phyloP scores from a whole-genome alignment of 306 rosid species.

The Vachellia collinsii region DNA sequence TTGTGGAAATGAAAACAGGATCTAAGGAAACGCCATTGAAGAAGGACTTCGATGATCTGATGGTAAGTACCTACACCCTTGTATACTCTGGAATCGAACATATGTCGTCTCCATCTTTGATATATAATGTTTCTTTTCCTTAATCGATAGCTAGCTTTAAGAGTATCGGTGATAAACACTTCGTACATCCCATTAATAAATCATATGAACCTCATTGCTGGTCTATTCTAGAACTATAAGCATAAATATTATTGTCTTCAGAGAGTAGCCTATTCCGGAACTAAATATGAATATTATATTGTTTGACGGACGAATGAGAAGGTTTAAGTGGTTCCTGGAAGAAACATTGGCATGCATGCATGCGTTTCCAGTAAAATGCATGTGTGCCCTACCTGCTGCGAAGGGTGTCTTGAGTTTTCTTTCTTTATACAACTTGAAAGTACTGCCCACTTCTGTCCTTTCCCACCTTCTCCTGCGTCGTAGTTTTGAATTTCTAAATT shows the following conservation, averaged over 20 bases:
- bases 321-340: not conserved
- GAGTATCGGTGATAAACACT: conserved; percentile 1
- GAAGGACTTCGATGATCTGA: conserved; percentile 33
- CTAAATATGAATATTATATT: too few relatives aligned
- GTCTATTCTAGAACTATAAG: conserved; percentile 1
- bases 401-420: not conserved
- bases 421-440: not conserved
- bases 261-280: too few relatives aligned
- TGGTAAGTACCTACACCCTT: conserved; percentile 43
- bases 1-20: conserved; percentile 40
- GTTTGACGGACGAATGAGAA: conserved; percentile 11
- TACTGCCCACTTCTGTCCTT: not conserved
- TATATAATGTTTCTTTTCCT: conserved; percentile 26
- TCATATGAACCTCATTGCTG: conserved; percentile 12
- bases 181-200: not conserved
- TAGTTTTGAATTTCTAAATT: too few relatives aligned
- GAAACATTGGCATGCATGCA: not conserved
- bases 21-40: conserved; percentile 39
- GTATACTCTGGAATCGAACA: not conserved
- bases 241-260: not conserved
- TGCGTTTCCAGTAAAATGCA: not conserved
- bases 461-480: not conserved
- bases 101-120: conserved; percentile 3
- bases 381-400: not conserved
- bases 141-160: not conserved